These are phyloP conservation scores for Mortierella sp. DNA, from an alignment of 371 early-diverging fungal species.

Conservation along the genomic window DNA sequence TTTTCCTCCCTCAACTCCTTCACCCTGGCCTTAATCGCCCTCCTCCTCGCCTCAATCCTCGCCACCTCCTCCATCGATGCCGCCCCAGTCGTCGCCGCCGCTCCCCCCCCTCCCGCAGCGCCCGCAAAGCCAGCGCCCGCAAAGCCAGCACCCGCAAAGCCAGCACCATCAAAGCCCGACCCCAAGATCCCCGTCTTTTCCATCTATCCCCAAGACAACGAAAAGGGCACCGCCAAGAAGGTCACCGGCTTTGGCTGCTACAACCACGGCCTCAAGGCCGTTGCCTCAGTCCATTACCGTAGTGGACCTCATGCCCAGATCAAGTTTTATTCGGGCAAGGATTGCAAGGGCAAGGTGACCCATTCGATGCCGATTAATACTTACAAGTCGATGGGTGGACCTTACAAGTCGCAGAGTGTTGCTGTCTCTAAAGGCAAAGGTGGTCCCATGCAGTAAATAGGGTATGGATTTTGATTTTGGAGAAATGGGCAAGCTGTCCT, in stretches of 20 bases:
- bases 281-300: constrained; percentile 32
- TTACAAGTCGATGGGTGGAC: constrained; percentile 44
- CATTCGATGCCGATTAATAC: constrained; percentile 39
- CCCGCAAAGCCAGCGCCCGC: constrained; percentile 1
- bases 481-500: neutral
- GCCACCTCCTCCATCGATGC: constrained; percentile 16
- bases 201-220: constrained; percentile 10
- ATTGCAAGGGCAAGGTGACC: constrained; percentile 40
- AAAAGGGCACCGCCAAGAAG: constrained; percentile 14
- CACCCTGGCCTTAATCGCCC: constrained; percentile 29
- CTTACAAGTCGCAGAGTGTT: constrained; percentile 40
- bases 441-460: constrained; percentile 3
- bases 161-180: constrained; percentile 9
- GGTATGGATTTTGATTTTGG: no score
- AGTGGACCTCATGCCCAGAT: constrained; percentile 25
- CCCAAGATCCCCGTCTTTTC: constrained; percentile 23
- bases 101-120: neutral
- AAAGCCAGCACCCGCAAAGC: neutral
- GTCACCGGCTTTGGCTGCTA: constrained; percentile 29
- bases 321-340: constrained; percentile 31
- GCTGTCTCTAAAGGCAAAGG: constrained; percentile 21
- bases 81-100: constrained; percentile 1
- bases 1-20: constrained; percentile 28
- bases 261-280: constrained; percentile 25
- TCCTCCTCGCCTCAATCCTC: constrained; percentile 26